Base-by-base conservation (phyloP, 202 grass and related monocot species). In the Hordeum pubiflorum region DNA sequence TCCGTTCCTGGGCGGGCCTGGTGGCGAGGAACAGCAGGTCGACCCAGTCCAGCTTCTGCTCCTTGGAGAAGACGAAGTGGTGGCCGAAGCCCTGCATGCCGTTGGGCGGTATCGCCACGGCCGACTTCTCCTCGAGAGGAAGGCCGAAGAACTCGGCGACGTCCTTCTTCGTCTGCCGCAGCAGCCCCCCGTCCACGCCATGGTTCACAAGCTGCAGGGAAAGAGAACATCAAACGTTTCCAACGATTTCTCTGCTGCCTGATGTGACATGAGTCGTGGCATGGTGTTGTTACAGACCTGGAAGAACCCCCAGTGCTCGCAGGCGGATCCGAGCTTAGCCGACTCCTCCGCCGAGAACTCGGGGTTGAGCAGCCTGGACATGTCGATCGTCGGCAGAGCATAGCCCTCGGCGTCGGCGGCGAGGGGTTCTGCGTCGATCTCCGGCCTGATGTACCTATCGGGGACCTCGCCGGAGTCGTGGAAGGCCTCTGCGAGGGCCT, bases 21-120 rank as follows among this genome's bases (percentile, higher is more conserved):
- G 94, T 15, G 9, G 77, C 48, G 34, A 92, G 67, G 67, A 34
- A 92, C 40, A 94, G 43, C 69, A 94, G 60, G 69, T 94, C 94
- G 2, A 43, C 87, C 89, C 94, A 94, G 34, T 97, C 94, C 22
- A 97, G 81, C 34, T 94, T 91, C 44, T 97, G 91, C 3, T 89
- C 70, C 12, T 93, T 55, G 1, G 93, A 92, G 2, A 85, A 9
- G 6, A 96, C 59, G 8, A 92, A 96, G 24, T 44, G 38, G 39
- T 96, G 93, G 60, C 93, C 93, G 78, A 89, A 97, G n/a, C 91
- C 93, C 73, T 97, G 74, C 9, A 97, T 44, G 44, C 7, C 75
- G 24, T 63, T 52, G 1, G 84, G 68, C 12, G 59, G 34, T 12
- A 73, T 73, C 17, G 70, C 70, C 44, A 73, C 70, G 2, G 43